phyloP scores from a whole-genome alignment of 116 monocot species.

The Iris pallida region DNA sequence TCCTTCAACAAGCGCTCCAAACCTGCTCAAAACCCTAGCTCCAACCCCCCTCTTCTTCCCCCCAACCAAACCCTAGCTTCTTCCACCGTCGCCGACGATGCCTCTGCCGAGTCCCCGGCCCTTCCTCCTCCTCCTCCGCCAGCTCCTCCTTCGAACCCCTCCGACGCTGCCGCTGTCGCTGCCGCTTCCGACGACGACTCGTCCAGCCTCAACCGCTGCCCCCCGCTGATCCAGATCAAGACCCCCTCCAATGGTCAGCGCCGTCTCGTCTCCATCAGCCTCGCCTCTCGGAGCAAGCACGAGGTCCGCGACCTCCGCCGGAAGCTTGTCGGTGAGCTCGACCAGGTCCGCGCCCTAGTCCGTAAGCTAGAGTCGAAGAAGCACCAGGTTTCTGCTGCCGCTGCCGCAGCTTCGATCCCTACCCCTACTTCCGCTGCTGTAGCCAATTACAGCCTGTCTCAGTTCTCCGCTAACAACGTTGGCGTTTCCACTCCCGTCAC shows the following conservation, averaged over 20 bases:
- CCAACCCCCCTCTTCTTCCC: background rate
- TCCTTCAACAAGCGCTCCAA: constrained; percentile 8
- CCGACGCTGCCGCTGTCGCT: background rate
- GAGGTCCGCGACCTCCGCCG: constrained; percentile 14
- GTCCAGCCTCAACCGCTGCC: constrained; percentile 3
- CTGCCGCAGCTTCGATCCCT: background rate
- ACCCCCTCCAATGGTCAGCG: constrained; percentile 1
- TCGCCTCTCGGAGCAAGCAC: constrained; percentile 1
- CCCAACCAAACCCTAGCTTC: constrained; percentile 1
- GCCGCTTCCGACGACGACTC: constrained; percentile 2
- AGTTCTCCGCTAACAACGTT: background rate
- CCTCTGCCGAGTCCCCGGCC: background rate
- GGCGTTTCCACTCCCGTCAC: constrained; percentile 1
- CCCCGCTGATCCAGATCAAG: background rate
- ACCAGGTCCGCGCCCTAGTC: constrained; percentile 1
- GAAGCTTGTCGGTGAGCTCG: constrained; percentile 14
- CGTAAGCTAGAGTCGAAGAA: constrained; percentile 4
- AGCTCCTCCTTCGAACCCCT: background rate
- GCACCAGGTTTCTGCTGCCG: background rate
- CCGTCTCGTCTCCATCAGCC: constrained; percentile 4
- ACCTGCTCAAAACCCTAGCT: background rate
- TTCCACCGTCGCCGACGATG: background rate
- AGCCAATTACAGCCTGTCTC: background rate
- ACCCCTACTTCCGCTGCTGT: background rate
- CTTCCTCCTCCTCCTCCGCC: background rate